Percentiles rank a stretch among this genome's conserved stretches.
Evolutionary conservation across 192 early-diverging fungal species (phyloP).

Genomic region (Linnemannia exigua): DNA sequence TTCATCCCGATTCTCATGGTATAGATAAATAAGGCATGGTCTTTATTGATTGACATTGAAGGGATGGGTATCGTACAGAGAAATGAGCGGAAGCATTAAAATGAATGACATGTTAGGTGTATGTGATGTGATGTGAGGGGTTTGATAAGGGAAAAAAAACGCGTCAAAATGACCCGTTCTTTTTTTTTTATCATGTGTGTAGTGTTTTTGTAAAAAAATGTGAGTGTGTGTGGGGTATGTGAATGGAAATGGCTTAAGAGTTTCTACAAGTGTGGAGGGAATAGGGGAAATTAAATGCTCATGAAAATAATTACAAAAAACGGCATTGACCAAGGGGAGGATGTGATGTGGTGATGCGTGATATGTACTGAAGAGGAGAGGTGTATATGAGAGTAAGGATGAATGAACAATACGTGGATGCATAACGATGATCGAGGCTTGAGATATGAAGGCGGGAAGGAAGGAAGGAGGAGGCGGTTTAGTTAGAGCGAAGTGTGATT

Average conservation of each 20-base stretch:
- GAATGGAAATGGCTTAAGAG: no score
- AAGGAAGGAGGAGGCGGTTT: background rate
- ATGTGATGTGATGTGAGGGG: background rate
- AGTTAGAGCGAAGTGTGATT: background rate
- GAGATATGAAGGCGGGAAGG: background rate
- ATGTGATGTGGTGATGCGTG: no score
- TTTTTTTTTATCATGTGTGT: background rate
- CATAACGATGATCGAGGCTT: background rate
- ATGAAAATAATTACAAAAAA: background rate
- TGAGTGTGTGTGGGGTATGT: background rate
- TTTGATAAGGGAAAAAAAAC: background rate
- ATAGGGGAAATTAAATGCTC: background rate
- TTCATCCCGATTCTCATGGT: background rate
- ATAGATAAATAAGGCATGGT: background rate
- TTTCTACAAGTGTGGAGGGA: no score
- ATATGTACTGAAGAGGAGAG: slow-evolving; percentile 1
- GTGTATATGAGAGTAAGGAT: background rate
- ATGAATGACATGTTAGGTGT: background rate
- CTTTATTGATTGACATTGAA: background rate
- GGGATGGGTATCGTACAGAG: background rate
- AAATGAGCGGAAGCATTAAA: no score
- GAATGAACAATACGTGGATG: background rate
- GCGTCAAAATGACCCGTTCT: background rate
- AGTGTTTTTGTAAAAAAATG: background rate
- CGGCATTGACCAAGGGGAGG: background rate